Conservation (phyloP, 2,329 filamentous ascomycete genomes). For the Teratosphaeria nubilosa region DNA sequence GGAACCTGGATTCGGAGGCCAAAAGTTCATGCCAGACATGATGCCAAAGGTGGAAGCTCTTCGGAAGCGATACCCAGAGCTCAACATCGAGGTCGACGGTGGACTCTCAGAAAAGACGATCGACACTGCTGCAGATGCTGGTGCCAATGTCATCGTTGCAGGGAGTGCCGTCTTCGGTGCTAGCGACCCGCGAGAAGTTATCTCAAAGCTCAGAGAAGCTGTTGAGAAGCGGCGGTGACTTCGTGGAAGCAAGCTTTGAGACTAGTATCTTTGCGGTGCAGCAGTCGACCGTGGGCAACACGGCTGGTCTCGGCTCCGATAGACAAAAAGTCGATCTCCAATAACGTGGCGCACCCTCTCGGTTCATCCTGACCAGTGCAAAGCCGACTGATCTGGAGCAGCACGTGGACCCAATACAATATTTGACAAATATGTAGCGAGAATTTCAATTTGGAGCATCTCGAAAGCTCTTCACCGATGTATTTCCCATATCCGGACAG, state of each 20-base stretch:
- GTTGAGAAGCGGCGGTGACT: constrained; percentile 54
- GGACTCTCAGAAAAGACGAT: constrained; percentile 82
- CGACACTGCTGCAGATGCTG: constrained; percentile 85
- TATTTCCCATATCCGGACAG: not conserved
- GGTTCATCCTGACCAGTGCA: not conserved
- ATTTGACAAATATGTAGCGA: not conserved
- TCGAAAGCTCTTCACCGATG: not conserved
- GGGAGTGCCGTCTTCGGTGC: constrained; percentile 94
- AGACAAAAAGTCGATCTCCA: too few relatives aligned
- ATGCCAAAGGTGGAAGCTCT: constrained; percentile 86
- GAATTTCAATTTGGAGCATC: not conserved
- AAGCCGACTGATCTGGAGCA: not conserved
- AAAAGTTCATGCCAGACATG: constrained; percentile 96
- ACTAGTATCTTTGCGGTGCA: not conserved
- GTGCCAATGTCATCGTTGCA: constrained; percentile 95
- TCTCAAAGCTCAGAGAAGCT: constrained; percentile 65
- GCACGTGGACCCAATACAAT: not conserved
- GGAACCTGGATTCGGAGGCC: constrained; percentile 90
- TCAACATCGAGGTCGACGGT: constrained; percentile 97
- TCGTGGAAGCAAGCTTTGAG: constrained; percentile 11
- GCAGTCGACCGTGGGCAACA: not conserved
- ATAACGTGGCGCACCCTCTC: too few relatives aligned
- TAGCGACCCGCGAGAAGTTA: constrained; percentile 76
- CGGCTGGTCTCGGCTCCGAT: too few relatives aligned
- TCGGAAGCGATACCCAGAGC: constrained; percentile 71